Percentiles rank a stretch among this genome's conserved stretches.
These are phyloP conservation scores for Parastagonospora avenae DNA, from an alignment of 2,329 filamentous ascomycete species.

Conservation along the genomic window DNA sequence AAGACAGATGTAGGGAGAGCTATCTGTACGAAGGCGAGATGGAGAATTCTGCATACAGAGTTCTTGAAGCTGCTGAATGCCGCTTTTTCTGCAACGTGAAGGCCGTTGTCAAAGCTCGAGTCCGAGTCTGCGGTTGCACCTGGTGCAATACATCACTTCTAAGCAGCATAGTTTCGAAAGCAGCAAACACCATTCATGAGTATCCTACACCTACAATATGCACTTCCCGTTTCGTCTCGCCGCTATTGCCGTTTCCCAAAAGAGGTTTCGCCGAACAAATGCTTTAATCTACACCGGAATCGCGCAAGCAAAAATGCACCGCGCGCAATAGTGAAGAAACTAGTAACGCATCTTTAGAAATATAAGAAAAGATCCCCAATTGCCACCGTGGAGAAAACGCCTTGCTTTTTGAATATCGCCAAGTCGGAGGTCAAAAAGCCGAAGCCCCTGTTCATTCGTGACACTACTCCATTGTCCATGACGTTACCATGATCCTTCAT, in stretches of 20 bases:
- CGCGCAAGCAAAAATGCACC: slow-evolving; percentile 13
- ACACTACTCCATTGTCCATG: slow-evolving; percentile 5
- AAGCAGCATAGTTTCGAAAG: neutral
- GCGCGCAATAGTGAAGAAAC: slow-evolving; percentile 1
- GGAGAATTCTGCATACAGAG: no score
- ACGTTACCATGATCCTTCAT: slow-evolving; percentile 23
- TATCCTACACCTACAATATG: slow-evolving; percentile 31
- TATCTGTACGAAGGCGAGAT: no score
- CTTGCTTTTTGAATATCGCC: slow-evolving; percentile 21
- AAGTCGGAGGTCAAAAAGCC: slow-evolving; percentile 11
- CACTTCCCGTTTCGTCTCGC: slow-evolving; percentile 7
- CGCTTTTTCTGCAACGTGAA: no score
- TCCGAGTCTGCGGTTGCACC: no score
- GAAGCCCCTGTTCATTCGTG: slow-evolving; percentile 1
- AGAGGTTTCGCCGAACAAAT: slow-evolving; percentile 24
- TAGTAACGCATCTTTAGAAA: slow-evolving; percentile 14
- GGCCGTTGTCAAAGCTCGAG: no score
- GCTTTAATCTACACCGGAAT: slow-evolving; percentile 26
- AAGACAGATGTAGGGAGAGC: no score
- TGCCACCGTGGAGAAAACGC: slow-evolving; percentile 13
- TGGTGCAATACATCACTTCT: no score
- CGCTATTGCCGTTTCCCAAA: slow-evolving; percentile 5
- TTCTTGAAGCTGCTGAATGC: no score
- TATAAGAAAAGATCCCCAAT: slow-evolving; percentile 7
- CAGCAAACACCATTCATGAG: slow-evolving; percentile 13